Evolutionary conservation across 352 stramenopile genomes (phyloP), one percentile per base, ranked within the genome.

Genomic region (Pythium grandisporangium): DNA sequence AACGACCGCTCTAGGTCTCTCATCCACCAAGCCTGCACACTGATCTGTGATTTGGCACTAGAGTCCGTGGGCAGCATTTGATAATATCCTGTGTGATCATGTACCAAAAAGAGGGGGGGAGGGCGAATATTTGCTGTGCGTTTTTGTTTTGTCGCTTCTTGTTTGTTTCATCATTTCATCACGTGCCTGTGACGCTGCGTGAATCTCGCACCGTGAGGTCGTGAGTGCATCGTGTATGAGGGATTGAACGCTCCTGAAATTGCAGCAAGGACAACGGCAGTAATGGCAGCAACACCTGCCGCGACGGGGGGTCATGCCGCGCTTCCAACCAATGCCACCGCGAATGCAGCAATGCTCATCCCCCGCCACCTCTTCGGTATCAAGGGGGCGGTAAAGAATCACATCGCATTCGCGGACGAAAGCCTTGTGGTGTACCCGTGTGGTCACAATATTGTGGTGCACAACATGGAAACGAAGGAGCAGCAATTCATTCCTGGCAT

Each of bases 401-500:
- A 78, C 51, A 69, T 95, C 20, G 67, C 71, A 32, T 96, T 92
- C 40, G 61, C 75, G 11, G 84, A 96, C 37, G 84, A 96, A 40
- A 80, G 83, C 35, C 54, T 84, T 30, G 68, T 95, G 14, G 64
- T 94, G 42, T 94, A 95, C 39, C 81, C 84, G 17, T 91, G 77
- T 38, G 84, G 84, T 30, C 79, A 96, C 63, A 92, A 93, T 51
- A 63, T 94, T 17, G 66, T 94, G 24, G 55, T 95, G 14, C 74
- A 93, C 61, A 91, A 92, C 45, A 85, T 93, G 46, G 83, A 94
- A 46, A 91, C 74, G 19, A 91, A 93, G 43, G 73, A 89, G 41
- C 83, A 95, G 55, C 83, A 96, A 59, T 94, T 95, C 34, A 72
- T 95, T 19, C 76, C 93, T 39, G 86, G 82, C 42, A 84, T 85